Conservation (phyloP, 441 rosid genomes). For the Flueggea neowawraea region DNA sequence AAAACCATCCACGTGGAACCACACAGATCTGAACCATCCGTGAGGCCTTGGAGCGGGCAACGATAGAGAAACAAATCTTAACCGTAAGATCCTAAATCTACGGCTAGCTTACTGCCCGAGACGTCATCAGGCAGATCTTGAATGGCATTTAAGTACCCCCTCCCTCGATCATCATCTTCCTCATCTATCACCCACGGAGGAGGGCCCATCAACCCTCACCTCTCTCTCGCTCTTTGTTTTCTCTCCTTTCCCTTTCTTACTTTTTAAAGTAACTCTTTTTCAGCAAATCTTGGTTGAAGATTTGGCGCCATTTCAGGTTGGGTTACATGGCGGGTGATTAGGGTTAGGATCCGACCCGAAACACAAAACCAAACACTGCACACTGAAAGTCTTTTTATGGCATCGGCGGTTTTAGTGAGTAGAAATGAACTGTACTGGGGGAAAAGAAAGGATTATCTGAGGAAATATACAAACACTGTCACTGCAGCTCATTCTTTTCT, state of each 20-base stretch:
- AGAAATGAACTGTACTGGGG: conserved; percentile 31
- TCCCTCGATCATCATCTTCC: not conserved
- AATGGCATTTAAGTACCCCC: conserved; percentile 21
- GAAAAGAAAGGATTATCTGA: conserved; percentile 22
- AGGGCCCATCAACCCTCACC: not conserved
- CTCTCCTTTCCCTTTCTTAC: not conserved
- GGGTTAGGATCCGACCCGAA: too few species aligned
- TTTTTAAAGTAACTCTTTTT: not conserved
- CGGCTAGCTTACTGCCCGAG: conserved; percentile 19
- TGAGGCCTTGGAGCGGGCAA: conserved; percentile 13
- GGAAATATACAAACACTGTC: not conserved
- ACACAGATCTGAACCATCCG: conserved; percentile 1
- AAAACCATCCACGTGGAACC: not conserved
- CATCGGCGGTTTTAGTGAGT: conserved; percentile 25
- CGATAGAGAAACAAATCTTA: not conserved
- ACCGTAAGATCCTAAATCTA: conserved; percentile 17
- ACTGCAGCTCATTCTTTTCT: not conserved
- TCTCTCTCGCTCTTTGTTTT: not conserved
- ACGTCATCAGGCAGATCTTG: conserved; percentile 24
- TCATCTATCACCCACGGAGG: not conserved
- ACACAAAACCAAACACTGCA: too few species aligned
- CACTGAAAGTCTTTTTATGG: conserved; percentile 12
- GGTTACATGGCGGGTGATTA: too few species aligned
- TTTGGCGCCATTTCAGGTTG: too few species aligned
- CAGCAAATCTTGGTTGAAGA: not conserved